A percentile compares a stretch with the other conserved stretches of the same genome.
These are phyloP conservation scores for Penicillium sp. DNA, from an alignment of 2,329 filamentous ascomycete genomes.

Conservation along the genomic window DNA sequence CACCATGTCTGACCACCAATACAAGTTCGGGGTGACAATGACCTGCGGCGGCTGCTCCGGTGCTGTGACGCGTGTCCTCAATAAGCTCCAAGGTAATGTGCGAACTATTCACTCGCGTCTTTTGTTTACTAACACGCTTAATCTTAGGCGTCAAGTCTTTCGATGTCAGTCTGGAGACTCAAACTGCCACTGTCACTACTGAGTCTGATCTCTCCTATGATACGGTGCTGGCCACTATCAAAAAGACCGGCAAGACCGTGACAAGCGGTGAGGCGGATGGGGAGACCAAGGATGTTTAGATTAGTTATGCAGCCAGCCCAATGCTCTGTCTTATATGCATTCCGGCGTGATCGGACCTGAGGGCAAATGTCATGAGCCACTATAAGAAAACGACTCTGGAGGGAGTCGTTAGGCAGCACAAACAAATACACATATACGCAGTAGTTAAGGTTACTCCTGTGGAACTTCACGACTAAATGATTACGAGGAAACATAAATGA, in stretches of 20 bases:
- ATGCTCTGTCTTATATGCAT: too few relatives aligned
- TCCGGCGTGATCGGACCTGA: background rate
- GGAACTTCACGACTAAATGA: background rate
- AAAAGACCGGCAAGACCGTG: constrained; percentile 93
- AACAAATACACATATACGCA: background rate
- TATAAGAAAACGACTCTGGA: background rate
- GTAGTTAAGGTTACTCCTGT: background rate
- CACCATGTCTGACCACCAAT: constrained; percentile 75
- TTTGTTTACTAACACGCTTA: background rate
- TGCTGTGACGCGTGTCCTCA: constrained; percentile 85
- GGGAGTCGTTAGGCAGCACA: background rate
- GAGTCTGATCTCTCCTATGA: constrained; percentile 68
- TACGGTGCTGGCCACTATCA: constrained; percentile 79
- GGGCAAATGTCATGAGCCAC: background rate
- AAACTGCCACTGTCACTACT: constrained; percentile 74
- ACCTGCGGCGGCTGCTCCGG: constrained; percentile 94
- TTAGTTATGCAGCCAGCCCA: background rate
- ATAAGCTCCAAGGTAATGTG: constrained; percentile 77
- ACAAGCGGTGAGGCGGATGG: constrained; percentile 57
- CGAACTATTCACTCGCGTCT: background rate
- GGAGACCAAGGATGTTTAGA: constrained; percentile 35
- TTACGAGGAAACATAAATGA: background rate
- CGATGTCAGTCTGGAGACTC: constrained; percentile 80
- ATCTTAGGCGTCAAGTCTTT: constrained; percentile 74
- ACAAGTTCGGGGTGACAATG: constrained; percentile 95